These are phyloP conservation scores for Aureobasidium uvarum DNA, from an alignment of 2,329 filamentous ascomycete species.

Conservation along the genomic window DNA sequence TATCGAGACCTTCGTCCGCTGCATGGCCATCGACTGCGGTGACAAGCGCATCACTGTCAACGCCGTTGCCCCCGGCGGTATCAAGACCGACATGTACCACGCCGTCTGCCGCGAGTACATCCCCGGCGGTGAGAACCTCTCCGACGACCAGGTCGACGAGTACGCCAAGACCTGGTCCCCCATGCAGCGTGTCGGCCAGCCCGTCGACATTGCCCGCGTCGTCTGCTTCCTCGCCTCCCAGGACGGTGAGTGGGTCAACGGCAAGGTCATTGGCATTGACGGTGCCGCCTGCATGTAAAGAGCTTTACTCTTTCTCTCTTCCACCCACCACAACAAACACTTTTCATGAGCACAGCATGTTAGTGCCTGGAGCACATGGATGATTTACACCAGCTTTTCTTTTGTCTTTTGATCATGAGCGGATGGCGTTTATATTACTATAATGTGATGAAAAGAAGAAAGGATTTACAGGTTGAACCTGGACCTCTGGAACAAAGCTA, in stretches of 20 bases:
- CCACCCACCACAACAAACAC: neutral
- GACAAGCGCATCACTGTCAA: conserved; percentile 60
- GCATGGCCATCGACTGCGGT: conserved; percentile 55
- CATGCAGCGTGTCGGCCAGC: conserved; percentile 63
- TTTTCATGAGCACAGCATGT: conserved; percentile 7
- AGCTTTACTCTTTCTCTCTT: neutral
- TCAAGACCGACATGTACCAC: conserved; percentile 61
- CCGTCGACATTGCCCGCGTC: conserved; percentile 65
- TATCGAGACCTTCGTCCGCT: conserved; percentile 55
- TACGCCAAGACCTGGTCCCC: conserved; percentile 65
- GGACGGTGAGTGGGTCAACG: conserved; percentile 57
- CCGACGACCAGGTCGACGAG: conserved; percentile 59
- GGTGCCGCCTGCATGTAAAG: conserved; percentile 43
- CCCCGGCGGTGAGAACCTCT: conserved; percentile 55
- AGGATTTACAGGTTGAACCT: conserved; percentile 11
- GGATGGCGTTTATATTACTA: conserved; percentile 9
- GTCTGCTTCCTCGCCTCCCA: conserved; percentile 60
- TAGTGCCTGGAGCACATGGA: conserved; percentile 22
- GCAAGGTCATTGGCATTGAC: conserved; percentile 54
- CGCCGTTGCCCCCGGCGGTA: conserved; percentile 58
- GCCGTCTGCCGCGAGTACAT: conserved; percentile 64
- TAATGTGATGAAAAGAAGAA: neutral
- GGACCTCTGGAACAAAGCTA: neutral
- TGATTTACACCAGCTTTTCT: neutral
- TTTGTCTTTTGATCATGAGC: conserved; percentile 15